Percentiles rank a stretch among this genome's conserved stretches.
Evolutionary conservation across 148 eudicot species (phyloP).

Genomic region (Suaeda aralocaspica): DNA sequence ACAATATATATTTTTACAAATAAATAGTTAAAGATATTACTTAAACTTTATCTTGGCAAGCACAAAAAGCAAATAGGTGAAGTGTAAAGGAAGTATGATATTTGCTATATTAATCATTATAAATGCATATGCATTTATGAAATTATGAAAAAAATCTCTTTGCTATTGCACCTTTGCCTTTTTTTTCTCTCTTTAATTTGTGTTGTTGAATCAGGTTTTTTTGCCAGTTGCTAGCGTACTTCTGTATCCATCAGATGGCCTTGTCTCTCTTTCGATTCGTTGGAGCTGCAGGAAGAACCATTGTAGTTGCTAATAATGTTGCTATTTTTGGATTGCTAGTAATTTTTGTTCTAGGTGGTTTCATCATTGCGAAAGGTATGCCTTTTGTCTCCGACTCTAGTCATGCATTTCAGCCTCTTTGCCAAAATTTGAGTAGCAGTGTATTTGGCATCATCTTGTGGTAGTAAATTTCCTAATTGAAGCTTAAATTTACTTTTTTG

Average conservation of each 20-base stretch:
- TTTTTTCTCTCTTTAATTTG: not conserved
- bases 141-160: not conserved
- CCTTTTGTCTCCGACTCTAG: not conserved
- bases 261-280: slow-evolving; percentile 55
- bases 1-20: too few species aligned
- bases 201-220: slow-evolving; percentile 43
- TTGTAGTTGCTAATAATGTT: slow-evolving; percentile 45
- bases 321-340: slow-evolving; percentile 41
- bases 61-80: too few species aligned
- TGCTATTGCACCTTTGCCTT: not conserved
- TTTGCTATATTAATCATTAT: not conserved
- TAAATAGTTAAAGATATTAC: too few species aligned
- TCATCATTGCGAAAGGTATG: slow-evolving; percentile 57
- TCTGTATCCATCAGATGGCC: slow-evolving; percentile 65
- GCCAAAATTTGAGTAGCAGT: not conserved
- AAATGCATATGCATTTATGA: not conserved
- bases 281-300: slow-evolving; percentile 57
- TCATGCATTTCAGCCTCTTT: slow-evolving; percentile 1
- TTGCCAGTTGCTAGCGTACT: slow-evolving; percentile 56
- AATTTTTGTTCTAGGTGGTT: slow-evolving; percentile 62
- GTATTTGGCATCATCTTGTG: slow-evolving; percentile 5
- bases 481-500: not conserved
- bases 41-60: too few species aligned
- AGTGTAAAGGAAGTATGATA: too few species aligned
- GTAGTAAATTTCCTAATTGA: not conserved